Evolutionary conservation across 352 stramenopile species (phyloP), one percentile per base, ranked within the genome.

Genomic region (Phytophthora pisi): DNA sequence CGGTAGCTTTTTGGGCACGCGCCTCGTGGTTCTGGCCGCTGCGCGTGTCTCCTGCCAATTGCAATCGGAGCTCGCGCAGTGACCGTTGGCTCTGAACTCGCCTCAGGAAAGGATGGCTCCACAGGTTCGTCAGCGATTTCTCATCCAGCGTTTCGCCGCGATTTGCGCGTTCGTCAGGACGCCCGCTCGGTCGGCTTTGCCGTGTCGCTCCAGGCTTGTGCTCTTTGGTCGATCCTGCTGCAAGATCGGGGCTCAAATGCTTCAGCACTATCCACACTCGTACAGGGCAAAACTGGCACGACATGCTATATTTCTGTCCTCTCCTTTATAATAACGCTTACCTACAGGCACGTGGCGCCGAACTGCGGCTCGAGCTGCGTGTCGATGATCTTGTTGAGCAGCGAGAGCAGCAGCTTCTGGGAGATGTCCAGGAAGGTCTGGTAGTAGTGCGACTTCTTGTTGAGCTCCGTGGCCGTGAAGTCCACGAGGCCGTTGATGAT

Each of bases 391-490:
- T 82, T 72, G 68, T 91, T 89, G 34, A 83, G 40, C 9, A 88
- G 55, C 45, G 79, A 85, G 38, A 82, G 78, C 51, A 65, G 26
- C 26, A 88, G 59, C 64, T 70, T 77, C 55, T 84, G 65, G 11
- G 66, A 57, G 51, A 80, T 57, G 23, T 70, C 38, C 43, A 87
- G 72, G 56, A 82, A 70, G 4, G 66, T 66, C 36, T 70, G 69
- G 70, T 89, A 88, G 46, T 80, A 71, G 55, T 78, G 66, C 34
- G 65, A 73, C 77, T 89, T 91, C 72, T 87, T 84, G 80, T 91
- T 91, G 51, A 89, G 60, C 57, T 77, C 57, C 20, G 70, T 56
- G 30, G 66, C 76, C 30, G 72, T 78, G 64, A 83, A 88, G 46
- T 72, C 55, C 28, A 87, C 60, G 57, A 91, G 64, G 24, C 63